These are phyloP conservation scores for Sporothrix sp. DNA, from an alignment of 2,329 filamentous ascomycete genomes.

Conservation along the genomic window DNA sequence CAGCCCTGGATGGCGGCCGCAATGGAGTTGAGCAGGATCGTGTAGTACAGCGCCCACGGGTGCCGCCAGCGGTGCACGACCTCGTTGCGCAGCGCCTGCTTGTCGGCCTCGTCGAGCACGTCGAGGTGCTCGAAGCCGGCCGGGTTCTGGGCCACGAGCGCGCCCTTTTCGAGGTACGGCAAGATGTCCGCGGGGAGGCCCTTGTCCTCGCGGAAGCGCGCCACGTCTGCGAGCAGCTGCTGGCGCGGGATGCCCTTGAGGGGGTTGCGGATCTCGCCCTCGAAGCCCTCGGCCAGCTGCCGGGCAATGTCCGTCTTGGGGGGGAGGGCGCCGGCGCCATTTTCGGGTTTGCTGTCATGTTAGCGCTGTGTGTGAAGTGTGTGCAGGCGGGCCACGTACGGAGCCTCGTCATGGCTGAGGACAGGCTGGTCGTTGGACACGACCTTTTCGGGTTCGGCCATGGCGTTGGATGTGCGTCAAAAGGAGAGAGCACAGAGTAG, in stretches of 20 bases:
- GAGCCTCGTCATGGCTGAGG: slow-evolving; percentile 2
- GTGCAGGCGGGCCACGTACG: neutral
- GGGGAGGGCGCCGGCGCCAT: neutral
- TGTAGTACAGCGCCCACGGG: slow-evolving; percentile 52
- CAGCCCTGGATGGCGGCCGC: slow-evolving; percentile 62
- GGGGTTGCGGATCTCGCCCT: slow-evolving; percentile 16
- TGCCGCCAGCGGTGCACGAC: slow-evolving; percentile 54
- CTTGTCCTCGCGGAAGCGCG: slow-evolving; percentile 27
- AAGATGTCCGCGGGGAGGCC: slow-evolving; percentile 46
- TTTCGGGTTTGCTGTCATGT: neutral
- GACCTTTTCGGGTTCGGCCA: slow-evolving; percentile 10
- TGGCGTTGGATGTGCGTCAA: too few relatives aligned
- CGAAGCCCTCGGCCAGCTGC: slow-evolving; percentile 11
- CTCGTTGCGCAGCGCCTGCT: slow-evolving; percentile 46
- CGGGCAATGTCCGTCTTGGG: neutral
- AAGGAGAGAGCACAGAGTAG: too few relatives aligned
- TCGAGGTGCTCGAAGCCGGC: slow-evolving; percentile 48
- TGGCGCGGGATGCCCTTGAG: slow-evolving; percentile 15
- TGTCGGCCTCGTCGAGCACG: slow-evolving; percentile 25
- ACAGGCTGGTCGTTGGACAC: slow-evolving; percentile 2
- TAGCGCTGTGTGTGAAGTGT: neutral
- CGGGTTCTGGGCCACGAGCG: slow-evolving; percentile 64
- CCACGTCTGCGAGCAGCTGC: slow-evolving; percentile 15
- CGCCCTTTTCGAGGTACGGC: slow-evolving; percentile 54
- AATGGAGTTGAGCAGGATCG: slow-evolving; percentile 58